These are phyloP conservation scores for Blastocystis sp. DNA, from an alignment of 352 stramenopile species.

Conservation along the genomic window DNA sequence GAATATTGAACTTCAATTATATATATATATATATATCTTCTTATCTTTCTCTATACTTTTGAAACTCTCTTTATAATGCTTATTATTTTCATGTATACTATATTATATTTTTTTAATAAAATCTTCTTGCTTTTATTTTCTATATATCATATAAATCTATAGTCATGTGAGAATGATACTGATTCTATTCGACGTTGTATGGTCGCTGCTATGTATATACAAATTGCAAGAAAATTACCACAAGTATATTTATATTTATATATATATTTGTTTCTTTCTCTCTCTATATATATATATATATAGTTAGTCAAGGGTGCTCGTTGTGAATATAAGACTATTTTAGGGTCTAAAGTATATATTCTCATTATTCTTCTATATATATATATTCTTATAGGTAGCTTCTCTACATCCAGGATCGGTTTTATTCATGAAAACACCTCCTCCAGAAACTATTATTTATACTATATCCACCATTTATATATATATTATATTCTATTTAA, in stretches of 20 bases:
- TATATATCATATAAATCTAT: not conserved
- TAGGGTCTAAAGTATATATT: slow-evolving; percentile 68
- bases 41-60: not conserved
- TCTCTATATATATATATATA: too few species aligned
- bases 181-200: slow-evolving; percentile 63
- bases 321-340: slow-evolving; percentile 54
- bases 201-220: slow-evolving; percentile 62
- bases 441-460: slow-evolving; percentile 44
- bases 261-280: too few species aligned
- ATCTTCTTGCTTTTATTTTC: not conserved
- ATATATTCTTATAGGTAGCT: too few species aligned
- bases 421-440: slow-evolving; percentile 56
- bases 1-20: not conserved
- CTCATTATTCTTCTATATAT: too few species aligned
- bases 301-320: slow-evolving; percentile 47
- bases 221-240: slow-evolving; percentile 61
- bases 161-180: slow-evolving; percentile 50
- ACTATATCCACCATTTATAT: too few species aligned
- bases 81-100: not conserved
- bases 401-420: slow-evolving; percentile 63
- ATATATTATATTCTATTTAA: too few species aligned
- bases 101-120: not conserved
- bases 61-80: not conserved
- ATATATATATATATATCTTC: not conserved
- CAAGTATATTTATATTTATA: too few species aligned